Base-by-base conservation (phyloP, 495 filamentous ascomycete species). In the Penicillium cosmopolitanum region DNA sequence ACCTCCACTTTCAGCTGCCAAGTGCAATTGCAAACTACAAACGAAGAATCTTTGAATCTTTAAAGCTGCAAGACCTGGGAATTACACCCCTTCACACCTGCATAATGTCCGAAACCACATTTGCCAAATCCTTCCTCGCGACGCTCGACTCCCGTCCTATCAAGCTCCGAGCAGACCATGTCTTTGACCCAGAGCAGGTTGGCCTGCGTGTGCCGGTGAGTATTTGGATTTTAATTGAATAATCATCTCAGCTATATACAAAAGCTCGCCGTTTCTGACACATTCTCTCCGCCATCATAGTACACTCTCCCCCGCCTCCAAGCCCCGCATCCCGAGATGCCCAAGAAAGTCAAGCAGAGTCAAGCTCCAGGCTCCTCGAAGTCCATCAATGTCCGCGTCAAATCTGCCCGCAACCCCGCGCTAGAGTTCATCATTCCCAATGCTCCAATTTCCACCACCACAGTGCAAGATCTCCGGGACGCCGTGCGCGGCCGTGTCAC, bases 31-130 rank as follows among this genome's bases (percentile, higher is more conserved):
- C 28, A 9, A 31, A 31, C 28, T 31, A 31, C 28, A 31, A 31
- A 31, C 28, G 28, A 6, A 31, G 28, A 31, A 31, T 7, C 28
- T 31, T 31, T 31, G 28, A 31, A 8, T 31, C 8, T 8, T 31
- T 31, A 8, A 31, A 31, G 28, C 28, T 31, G 5, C 28, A 31
- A 7, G 4, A 2, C 0, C 4, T 9, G 28, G 8, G 28, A 31
- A 7, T 9, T 31, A 1, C 28, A 1, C 28, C 1, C 28, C 28
- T 9, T 31, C 28, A 31, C 6, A 31, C 28, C 5, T 8, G 28
- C 66, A 83, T 47, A 42, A 96, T 96, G 91, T 84, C 91, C n/a
- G 93, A 97, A 81, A 66, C 93, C 48, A 72, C 83, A 52, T 98
- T 96, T 72, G 85, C 91, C 58, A 93, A 90, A 73, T 78, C 85